Conservation (phyloP, 805 yeast species). For the Starmerella stigmatis region DNA sequence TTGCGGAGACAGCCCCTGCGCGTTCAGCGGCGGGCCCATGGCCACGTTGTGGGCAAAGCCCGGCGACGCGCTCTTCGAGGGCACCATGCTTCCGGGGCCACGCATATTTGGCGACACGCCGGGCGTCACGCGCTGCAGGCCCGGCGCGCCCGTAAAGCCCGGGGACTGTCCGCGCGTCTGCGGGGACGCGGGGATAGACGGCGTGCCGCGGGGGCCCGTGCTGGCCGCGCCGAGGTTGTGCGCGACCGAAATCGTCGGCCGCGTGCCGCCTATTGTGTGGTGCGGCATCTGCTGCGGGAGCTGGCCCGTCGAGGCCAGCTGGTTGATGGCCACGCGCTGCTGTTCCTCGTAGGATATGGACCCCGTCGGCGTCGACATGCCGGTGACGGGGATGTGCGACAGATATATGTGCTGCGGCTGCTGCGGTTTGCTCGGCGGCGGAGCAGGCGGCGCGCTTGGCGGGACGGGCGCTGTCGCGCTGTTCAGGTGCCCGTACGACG, state of each 20-base stretch:
- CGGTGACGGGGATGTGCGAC: constrained; percentile 24
- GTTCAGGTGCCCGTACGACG: constrained; percentile 1
- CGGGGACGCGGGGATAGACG: constrained; percentile 7
- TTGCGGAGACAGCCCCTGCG: background rate
- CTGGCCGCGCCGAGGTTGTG: constrained; percentile 15
- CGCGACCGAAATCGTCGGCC: constrained; percentile 18
- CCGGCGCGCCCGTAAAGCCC: background rate
- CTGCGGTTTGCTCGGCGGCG: background rate
- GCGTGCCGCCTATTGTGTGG: constrained; percentile 19
- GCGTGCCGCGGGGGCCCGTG: constrained; percentile 5
- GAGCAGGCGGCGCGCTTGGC: background rate
- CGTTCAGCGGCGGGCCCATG: background rate
- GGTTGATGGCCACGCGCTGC: constrained; percentile 22
- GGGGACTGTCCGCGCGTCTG: constrained; percentile 5
- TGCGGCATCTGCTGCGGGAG: constrained; percentile 16
- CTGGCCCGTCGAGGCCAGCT: constrained; percentile 21
- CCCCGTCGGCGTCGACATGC: constrained; percentile 20
- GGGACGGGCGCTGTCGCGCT: background rate
- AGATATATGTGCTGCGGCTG: constrained; percentile 23
- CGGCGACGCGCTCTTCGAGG: constrained; percentile 5
- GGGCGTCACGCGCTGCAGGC: background rate
- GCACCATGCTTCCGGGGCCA: background rate
- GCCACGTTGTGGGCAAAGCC: background rate
- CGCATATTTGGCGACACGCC: background rate
- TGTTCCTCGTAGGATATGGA: constrained; percentile 22